Base-by-base conservation (phyloP, 108 stramenopile genomes). In the Cylindrotheca fusiformis region DNA sequence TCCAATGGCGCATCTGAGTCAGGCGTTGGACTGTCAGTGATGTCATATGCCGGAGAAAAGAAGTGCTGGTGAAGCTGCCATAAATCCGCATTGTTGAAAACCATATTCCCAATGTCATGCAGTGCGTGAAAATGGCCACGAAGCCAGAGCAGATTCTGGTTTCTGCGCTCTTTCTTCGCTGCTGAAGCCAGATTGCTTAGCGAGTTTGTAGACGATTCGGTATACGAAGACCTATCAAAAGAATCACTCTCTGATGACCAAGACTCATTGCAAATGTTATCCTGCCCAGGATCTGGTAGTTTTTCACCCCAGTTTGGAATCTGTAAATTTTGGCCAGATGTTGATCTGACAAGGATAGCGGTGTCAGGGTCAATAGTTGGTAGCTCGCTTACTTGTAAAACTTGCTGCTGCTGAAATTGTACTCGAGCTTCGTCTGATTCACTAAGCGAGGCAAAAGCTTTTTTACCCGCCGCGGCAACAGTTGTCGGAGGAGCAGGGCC, bases 61-160 rank as follows among this genome's bases (percentile, higher is more conserved):
- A 84, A 91, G 57, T 91, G 80, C 33, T 82, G 81, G 58, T 91
- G 80, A 14, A 91, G 68, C 58, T 84, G 85, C 74, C 85, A 76
- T 52, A 91, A 59, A 64, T 91, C 90, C 3, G 85, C 84, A 44
- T 84, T 75, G 52, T 81, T 80, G 63, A 84, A 91, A 3, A 83
- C 78, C 26, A 91, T 68, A 26, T 79, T 72, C 2, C 72, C 77
- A 31, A 91, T 69, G 32, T 87, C 87, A 28, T 68, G 63, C 47
- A 91, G 51, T 14, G 85, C 69, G 49, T 78, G 73, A 31, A 78
- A 71, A 50, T 91, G 85, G n/a, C 60, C 46, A 19, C 90, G 71
- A 22, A 91, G 64, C 90, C 90, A 91, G 45, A 70, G 69, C 53
- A 86, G 51, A 55, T 85, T 88, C 59, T 63, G 55, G 28, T 78